These are phyloP conservation scores for Camellia lanceoleosa DNA, from an alignment of 148 eudicot genomes.

Conservation along the genomic window DNA sequence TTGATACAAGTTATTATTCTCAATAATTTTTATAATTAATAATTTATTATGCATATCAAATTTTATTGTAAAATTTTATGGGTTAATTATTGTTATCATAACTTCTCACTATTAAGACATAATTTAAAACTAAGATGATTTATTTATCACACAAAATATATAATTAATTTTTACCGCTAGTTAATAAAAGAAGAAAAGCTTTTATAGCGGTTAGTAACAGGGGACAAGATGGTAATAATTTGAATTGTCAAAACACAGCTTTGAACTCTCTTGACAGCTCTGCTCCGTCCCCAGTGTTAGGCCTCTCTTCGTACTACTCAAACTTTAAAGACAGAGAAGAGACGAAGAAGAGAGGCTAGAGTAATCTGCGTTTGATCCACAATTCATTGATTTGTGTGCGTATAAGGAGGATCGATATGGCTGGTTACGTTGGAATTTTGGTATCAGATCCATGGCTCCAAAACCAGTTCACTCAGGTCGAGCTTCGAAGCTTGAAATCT, in stretches of 20 bases:
- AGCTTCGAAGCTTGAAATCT: slow-evolving; percentile 82
- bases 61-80: too few species aligned
- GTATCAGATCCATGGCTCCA: slow-evolving; percentile 99
- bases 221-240: slow-evolving; percentile 63
- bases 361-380: slow-evolving; percentile 2
- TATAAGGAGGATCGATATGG: slow-evolving; percentile 31
- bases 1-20: too few species aligned
- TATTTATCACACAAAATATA: too few species aligned
- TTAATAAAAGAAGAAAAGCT: background rate
- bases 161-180: too few species aligned
- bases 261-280: slow-evolving; percentile 52
- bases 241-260: slow-evolving; percentile 41
- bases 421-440: slow-evolving; percentile 78
- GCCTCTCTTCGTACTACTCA: slow-evolving; percentile 16
- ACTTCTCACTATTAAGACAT: too few species aligned
- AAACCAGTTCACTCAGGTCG: slow-evolving; percentile 96
- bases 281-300: slow-evolving; percentile 41
- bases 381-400: background rate
- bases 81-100: too few species aligned
- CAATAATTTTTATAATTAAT: too few species aligned
- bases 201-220: slow-evolving; percentile 38
- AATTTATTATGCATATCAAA: too few species aligned
- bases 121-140: too few species aligned
- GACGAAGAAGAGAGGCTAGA: slow-evolving; percentile 6
- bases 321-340: slow-evolving; percentile 15